Evolutionary conservation across 2,329 filamentous ascomycete species (phyloP), one percentile per base, ranked within the genome.

Genomic region (Ampelomyces quisqualis): DNA sequence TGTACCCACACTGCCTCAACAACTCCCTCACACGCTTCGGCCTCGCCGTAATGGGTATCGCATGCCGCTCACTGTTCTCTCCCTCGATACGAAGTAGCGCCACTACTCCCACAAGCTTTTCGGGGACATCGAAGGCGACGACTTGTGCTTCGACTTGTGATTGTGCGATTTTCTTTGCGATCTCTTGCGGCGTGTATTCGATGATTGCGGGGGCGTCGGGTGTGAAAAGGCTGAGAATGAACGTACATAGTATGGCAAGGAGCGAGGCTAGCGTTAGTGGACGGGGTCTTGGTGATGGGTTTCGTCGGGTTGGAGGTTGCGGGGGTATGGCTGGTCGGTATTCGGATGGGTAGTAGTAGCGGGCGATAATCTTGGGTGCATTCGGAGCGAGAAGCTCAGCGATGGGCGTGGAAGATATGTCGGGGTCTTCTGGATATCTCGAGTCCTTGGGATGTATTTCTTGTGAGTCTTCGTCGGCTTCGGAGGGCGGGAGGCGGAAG

Each of bases 21-120:
- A 53, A 40, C 4, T 51, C 34, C 3, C 34, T 31, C 0, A 48
- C 31, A 3, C 49, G 32, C 35, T 44, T 46, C 3, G 34, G 40
- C 17, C 29, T 48, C 8, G 47, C 49, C 0, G n/a, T 22, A 3
- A 51, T 38, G 3, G 38, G 34, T 2, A 43, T 3, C 4, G 13
- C 15, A 10, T 14, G 28, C n/a, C 5, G 19, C 10, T 17, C 14
- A 17, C 19, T 14, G 14, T 24, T 18, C 11, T 5, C 11, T 9
- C 13, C 21, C 5, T 7, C 33, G 17, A 31, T 13, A 7, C n/a
- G 22, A 2, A 40, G 7, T 4, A 47, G 9, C 5, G 34, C 45
- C 5, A 40, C 4, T 5, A 51, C 29, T 2, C 26, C 29, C 3
- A 51, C 4, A 7, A 48, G 8, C 9, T 38, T 47, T 26, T 37